Base-by-base conservation (phyloP, 73 alveolate genomes). In the Paramecium octaurelia region DNA sequence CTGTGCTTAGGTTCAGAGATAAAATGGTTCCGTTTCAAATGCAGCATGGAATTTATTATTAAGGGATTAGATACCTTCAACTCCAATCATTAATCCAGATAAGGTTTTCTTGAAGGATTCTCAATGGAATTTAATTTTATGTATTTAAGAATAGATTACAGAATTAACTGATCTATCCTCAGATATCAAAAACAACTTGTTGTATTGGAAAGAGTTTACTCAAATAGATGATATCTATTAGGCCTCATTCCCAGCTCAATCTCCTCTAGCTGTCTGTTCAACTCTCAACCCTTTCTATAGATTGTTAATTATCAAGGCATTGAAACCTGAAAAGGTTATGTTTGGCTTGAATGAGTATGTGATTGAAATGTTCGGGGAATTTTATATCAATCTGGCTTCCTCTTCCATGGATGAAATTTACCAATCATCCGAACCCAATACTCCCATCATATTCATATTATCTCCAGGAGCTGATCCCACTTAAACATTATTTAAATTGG, bases 401-500 rank as follows among this genome's bases (percentile, higher is more conserved):
- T 96, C 98, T 38, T 95, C 99, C 24, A 95, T 98, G 99, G 99
- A 98, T 27, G 99, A 92, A 75, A 96, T 98, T 3, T 97, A 96
- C 60, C 92, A 93, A 36, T 99, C 97, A 84, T 95, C 99, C 54
- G 99, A 98, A 92, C 92, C 96, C 87, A 92, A 95, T 60, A 98
- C 99, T 8, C 99, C 99, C 0, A 91, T 98, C 20, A 93, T 98
- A 46, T 97, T 97, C 86, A 97, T 98, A 60, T 93, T 98, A 14
- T 95, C 99, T 6, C 99, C 99, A 36, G 99, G 99, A 12, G 99
- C 99, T 24, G 99, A 98, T 96, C 99, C 99, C 1, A 97, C 99
- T 6, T 93, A 96, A 43, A 58, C 86, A 8, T 87, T 97, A n/a
- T 54, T 95, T 75, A 97, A 92, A 83, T 95, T 95, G 83, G 99